These are phyloP conservation scores for Ulmus americana DNA, from an alignment of 331 rosid genomes.

Conservation along the genomic window DNA sequence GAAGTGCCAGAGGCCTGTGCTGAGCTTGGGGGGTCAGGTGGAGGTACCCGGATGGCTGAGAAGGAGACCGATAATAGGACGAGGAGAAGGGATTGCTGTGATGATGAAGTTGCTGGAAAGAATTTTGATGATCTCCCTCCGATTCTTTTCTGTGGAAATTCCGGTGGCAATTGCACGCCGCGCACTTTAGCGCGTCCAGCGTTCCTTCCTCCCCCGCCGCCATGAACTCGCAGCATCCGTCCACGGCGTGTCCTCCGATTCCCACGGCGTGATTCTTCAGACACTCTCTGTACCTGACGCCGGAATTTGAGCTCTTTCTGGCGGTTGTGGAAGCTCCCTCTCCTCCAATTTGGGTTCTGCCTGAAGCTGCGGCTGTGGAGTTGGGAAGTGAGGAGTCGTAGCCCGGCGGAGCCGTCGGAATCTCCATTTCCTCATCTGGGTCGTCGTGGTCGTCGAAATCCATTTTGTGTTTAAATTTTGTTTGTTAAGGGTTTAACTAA, in stretches of 20 bases:
- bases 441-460: conserved; percentile 67
- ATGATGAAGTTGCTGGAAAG: conserved; percentile 10
- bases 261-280: conserved; percentile 74
- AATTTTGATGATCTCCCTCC: conserved; percentile 24
- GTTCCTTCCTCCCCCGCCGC: conserved; percentile 76
- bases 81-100: conserved; percentile 30
- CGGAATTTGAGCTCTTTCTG: conserved; percentile 12
- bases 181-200: conserved; percentile 74
- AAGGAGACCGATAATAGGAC: conserved; percentile 33
- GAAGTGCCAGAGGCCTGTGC: conserved; percentile 48
- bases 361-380: neutral
- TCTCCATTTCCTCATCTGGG: conserved; percentile 48
- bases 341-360: neutral
- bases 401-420: conserved; percentile 40
- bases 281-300: conserved; percentile 69
- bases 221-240: conserved; percentile 84
- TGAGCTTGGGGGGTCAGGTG: conserved; percentile 34
- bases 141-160: conserved; percentile 79
- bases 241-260: conserved; percentile 73
- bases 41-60: conserved; percentile 49
- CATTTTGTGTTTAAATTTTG: conserved; percentile 21
- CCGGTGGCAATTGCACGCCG: conserved; percentile 92
- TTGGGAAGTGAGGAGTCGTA: conserved; percentile 35
- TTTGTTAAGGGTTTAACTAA: neutral
- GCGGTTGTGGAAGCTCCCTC: conserved; percentile 1